Evolutionary conservation across 1,139 yeast species (phyloP), one percentile per base, ranked within the genome.

Genomic region (Meyerozyma elateridarum): DNA sequence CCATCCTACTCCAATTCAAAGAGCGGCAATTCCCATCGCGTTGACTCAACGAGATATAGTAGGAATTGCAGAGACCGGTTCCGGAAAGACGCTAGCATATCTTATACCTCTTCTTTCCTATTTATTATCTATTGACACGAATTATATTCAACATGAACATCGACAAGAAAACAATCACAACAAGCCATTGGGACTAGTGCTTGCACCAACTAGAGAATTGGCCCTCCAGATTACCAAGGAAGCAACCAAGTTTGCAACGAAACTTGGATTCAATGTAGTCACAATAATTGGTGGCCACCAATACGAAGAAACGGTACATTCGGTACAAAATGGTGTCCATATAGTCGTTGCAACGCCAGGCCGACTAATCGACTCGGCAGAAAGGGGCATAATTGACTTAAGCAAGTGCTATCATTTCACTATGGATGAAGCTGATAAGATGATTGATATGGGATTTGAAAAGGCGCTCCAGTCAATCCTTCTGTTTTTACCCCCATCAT

Each of bases 381-480:
- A 84, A 36, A 65, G 85, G 35, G 76, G 76, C 17, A 62, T 83
- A 11, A 44, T 88, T 3, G 73, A 73, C 2, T 58, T 89, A 25
- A 63, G 61, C 29, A 76, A 76, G 40, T 77, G 95, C 42, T 70
- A 71, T 40, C 84, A 78, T 43, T 61, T 89, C 12, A 79, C 85
- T 2, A 69, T 88, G 66, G 97, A 89, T 60, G 97, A 89, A 56
- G 96, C 96, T 1, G 97, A 89, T 54, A 68, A 88, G 48, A 89
- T 89, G 96, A 80, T 91, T 28, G 96, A 89, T 52, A 70, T 89
- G 74, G 97, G 97, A 2, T 89, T 91, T 54, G 96, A 88, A 48
- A 84, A 76, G 30, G 87, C 87, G 42, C 71, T 91, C 29, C 73
- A 70, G 22, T 63, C 68, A 18, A 74, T 91, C 13, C 56, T 85